Evolutionary conservation across 257 asterid species (phyloP).

Genomic region (Catharanthus roseus): DNA sequence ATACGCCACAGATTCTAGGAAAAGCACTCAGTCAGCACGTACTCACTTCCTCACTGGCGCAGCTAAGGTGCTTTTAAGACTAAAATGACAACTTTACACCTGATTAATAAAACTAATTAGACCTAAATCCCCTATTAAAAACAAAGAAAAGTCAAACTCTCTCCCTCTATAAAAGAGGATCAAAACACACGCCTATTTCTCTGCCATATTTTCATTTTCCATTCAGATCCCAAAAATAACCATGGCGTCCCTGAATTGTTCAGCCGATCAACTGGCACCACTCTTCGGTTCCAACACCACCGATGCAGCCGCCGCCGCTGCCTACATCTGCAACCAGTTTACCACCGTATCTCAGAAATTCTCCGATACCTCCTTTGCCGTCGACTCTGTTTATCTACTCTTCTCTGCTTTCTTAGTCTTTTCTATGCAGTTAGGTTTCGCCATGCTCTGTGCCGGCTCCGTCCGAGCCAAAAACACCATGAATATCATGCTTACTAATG

Average conservation of each 20-base stretch:
- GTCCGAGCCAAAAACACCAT: conserved; percentile 85
- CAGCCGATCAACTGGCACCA: conserved; percentile 44
- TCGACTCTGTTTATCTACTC: conserved; percentile 81
- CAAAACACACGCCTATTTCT: neutral
- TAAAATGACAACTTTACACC: neutral
- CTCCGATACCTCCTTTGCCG: conserved; percentile 52
- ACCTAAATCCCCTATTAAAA: neutral
- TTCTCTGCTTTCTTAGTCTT: conserved; percentile 84
- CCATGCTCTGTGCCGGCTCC: conserved; percentile 97
- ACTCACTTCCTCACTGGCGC: neutral
- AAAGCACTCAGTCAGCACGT: neutral
- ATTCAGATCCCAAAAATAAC: neutral
- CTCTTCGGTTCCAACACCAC: conserved; percentile 69
- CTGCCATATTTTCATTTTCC: neutral
- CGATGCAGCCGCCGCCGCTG: conserved; percentile 49
- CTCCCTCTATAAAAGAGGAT: conserved; percentile 21
- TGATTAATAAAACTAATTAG: neutral
- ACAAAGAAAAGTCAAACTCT: conserved; percentile 23
- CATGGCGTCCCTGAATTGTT: conserved; percentile 45
- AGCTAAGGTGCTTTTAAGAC: neutral
- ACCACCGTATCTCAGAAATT: conserved; percentile 38
- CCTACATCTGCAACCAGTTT: conserved; percentile 62
- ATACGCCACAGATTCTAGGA: neutral
- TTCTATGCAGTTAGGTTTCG: conserved; percentile 92
- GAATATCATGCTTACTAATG: conserved; percentile 95